Percentiles rank a stretch among this genome's conserved stretches.
phyloP scores from a whole-genome alignment of 331 rosid species.

The Arachis monticola region DNA sequence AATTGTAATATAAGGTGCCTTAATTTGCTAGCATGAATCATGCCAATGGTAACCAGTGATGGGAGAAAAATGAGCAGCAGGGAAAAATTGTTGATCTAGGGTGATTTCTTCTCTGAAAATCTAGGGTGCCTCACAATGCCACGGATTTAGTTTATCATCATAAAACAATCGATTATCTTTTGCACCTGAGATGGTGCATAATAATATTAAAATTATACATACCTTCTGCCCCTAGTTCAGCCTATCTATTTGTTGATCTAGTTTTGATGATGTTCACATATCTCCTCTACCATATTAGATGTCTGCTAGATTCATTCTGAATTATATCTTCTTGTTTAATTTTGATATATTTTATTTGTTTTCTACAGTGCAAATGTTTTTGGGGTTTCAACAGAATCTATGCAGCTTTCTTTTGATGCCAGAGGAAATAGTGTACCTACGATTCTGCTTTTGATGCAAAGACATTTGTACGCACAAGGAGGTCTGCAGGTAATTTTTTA shows the following conservation, averaged over 20 bases:
- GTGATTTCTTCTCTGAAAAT: conserved; percentile 7
- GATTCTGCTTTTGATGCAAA: conserved; percentile 88
- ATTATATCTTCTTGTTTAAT: conserved; percentile 37
- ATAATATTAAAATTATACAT: conserved; percentile 15
- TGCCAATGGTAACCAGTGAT: neutral
- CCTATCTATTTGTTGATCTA: conserved; percentile 13
- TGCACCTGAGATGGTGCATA: neutral
- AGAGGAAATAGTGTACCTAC: conserved; percentile 98
- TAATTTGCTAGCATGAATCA: neutral
- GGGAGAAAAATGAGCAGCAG: conserved; percentile 29
- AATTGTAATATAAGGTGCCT: neutral
- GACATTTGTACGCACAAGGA: conserved; percentile 79
- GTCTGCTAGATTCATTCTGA: conserved; percentile 23
- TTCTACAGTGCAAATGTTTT: conserved; percentile 81
- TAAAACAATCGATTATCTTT: conserved; percentile 1
- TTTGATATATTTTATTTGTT: conserved; percentile 41
- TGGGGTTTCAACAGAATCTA: conserved; percentile 97
- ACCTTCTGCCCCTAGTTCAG: neutral
- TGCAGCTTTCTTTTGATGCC: conserved; percentile 97
- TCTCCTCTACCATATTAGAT: conserved; percentile 16
- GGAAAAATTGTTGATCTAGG: conserved; percentile 9
- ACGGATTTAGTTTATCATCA: neutral
- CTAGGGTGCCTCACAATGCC: neutral
- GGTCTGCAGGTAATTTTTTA: conserved; percentile 73
- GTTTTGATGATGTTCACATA: neutral